These are phyloP conservation scores for Curvularia verruculosa DNA, from an alignment of 2,329 filamentous ascomycete species.

Conservation along the genomic window DNA sequence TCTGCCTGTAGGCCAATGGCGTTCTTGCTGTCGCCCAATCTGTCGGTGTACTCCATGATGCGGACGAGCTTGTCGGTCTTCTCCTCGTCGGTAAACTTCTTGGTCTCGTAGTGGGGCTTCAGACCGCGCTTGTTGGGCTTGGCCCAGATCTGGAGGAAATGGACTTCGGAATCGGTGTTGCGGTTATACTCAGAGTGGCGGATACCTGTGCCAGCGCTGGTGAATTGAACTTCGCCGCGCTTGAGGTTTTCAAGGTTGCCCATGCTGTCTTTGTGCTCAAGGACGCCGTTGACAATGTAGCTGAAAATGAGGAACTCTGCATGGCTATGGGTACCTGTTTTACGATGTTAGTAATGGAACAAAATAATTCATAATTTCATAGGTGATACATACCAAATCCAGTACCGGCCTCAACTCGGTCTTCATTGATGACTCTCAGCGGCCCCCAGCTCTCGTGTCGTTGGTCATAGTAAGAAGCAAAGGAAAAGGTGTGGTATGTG, in stretches of 20 bases:
- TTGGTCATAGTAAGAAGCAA: constrained; percentile 74
- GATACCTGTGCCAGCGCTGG: constrained; percentile 80
- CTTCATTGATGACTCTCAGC: constrained; percentile 86
- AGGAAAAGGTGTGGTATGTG: constrained; percentile 85
- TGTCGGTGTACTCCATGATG: constrained; percentile 75
- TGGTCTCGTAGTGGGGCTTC: constrained; percentile 76
- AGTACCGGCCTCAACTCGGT: constrained; percentile 73
- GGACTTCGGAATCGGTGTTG: constrained; percentile 70
- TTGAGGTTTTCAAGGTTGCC: constrained; percentile 72
- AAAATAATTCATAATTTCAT: not conserved
- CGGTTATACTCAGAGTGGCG: constrained; percentile 85
- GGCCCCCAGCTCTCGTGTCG: constrained; percentile 72
- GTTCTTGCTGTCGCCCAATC: constrained; percentile 68
- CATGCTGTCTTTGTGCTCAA: constrained; percentile 89
- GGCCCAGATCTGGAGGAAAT: constrained; percentile 91
- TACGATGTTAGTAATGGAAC: not conserved
- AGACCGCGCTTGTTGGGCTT: constrained; percentile 77
- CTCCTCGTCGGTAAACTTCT: constrained; percentile 71
- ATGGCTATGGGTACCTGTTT: constrained; percentile 73
- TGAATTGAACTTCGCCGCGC: constrained; percentile 87
- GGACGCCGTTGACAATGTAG: constrained; percentile 83
- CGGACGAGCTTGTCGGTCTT: constrained; percentile 74
- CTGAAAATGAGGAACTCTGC: constrained; percentile 89
- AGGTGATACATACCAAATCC: constrained; percentile 66
- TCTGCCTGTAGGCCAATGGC: constrained; percentile 84